phyloP scores from a whole-genome alignment of 1,284 basidiomycete species.

The Kwoniella shivajii region DNA sequence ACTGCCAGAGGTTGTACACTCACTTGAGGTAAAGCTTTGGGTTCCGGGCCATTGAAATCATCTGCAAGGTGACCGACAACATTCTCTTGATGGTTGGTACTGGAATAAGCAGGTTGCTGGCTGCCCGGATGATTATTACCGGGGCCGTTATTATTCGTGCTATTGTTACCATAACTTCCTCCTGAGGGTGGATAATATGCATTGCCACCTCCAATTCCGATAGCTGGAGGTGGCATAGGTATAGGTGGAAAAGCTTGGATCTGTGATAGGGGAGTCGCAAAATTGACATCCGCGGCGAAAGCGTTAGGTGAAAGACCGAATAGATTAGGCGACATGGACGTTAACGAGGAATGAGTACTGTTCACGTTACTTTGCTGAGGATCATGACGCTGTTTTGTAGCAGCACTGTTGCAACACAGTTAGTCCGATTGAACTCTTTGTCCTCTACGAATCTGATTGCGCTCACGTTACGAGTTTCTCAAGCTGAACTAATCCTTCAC shows the following conservation, averaged over 20 bases:
- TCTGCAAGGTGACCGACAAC: neutral
- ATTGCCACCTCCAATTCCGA: neutral
- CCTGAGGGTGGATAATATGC: neutral
- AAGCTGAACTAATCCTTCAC: conserved; percentile 48
- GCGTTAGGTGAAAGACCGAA: conserved; percentile 9
- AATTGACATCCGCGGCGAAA: neutral
- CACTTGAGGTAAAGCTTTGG: conserved; percentile 34
- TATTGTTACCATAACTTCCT: neutral
- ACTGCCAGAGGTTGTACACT: neutral
- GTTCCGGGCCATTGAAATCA: conserved; percentile 31
- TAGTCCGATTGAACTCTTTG: too few species aligned
- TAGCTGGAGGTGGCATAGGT: neutral
- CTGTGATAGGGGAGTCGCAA: conserved; percentile 20
- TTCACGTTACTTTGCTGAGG: neutral
- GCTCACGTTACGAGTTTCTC: conserved; percentile 46
- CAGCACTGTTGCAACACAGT: conserved; percentile 3
- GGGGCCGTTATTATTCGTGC: too few species aligned
- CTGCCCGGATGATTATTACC: too few species aligned
- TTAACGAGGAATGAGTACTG: neutral
- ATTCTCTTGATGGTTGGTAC: too few species aligned
- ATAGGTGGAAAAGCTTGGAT: conserved; percentile 12
- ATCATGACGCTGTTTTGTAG: conserved; percentile 9
- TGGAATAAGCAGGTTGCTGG: too few species aligned
- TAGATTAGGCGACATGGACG: conserved; percentile 5
- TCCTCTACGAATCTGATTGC: too few species aligned